These are phyloP conservation scores for Discostella pseudostelligera DNA, from an alignment of 108 stramenopile genomes.

Conservation along the genomic window DNA sequence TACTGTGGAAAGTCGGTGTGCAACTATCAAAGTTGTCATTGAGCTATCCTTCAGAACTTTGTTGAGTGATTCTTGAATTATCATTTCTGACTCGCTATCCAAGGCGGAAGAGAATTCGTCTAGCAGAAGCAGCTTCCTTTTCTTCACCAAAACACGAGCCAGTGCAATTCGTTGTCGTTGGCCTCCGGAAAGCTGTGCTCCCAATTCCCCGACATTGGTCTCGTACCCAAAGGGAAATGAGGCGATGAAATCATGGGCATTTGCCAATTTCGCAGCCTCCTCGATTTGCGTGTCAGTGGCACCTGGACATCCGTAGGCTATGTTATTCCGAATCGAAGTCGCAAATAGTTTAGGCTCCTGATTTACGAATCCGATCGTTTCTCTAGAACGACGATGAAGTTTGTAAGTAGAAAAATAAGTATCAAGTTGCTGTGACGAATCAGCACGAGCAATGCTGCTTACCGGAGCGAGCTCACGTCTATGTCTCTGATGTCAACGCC, in stretches of 20 bases:
- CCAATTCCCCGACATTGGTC: slow-evolving; percentile 72
- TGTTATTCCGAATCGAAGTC: slow-evolving; percentile 71
- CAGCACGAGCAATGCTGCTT: no score
- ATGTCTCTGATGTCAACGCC: slow-evolving; percentile 49
- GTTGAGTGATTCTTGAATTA: slow-evolving; percentile 40
- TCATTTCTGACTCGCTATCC: slow-evolving; percentile 44
- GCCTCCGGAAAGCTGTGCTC: slow-evolving; percentile 62
- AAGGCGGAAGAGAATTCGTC: slow-evolving; percentile 59
- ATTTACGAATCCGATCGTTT: slow-evolving; percentile 50
- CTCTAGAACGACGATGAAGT: no score
- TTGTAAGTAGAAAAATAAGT: no score
- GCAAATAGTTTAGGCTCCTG: slow-evolving; percentile 89
- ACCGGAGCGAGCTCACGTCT: slow-evolving; percentile 23
- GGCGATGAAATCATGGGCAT: slow-evolving; percentile 64
- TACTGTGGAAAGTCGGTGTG: slow-evolving; percentile 75
- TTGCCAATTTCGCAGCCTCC: slow-evolving; percentile 56
- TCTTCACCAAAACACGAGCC: slow-evolving; percentile 77
- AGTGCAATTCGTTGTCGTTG: slow-evolving; percentile 87
- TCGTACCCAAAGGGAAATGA: slow-evolving; percentile 44
- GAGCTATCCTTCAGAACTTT: slow-evolving; percentile 3
- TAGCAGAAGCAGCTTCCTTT: slow-evolving; percentile 50
- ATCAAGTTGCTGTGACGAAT: no score
- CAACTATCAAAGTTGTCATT: slow-evolving; percentile 67
- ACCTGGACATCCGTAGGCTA: slow-evolving; percentile 61
- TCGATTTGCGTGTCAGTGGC: slow-evolving; percentile 54